Base-by-base conservation (phyloP, 371 early-diverging fungal species). In the Circinella minor region DNA sequence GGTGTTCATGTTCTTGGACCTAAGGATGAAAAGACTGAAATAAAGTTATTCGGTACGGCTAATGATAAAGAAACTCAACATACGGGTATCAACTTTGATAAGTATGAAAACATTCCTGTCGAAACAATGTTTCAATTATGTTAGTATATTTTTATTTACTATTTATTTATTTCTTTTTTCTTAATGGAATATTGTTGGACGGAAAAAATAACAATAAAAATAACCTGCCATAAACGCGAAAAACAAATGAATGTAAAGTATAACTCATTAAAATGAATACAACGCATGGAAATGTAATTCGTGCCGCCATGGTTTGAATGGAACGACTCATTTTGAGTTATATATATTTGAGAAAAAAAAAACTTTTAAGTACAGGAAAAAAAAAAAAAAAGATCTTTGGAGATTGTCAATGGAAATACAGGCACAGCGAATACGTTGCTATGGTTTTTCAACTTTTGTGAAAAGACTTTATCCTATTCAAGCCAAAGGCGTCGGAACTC, bases 31-130 rank as follows among this genome's bases (percentile, higher is more conserved):
- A 73, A 74, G n/a, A 49, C 81, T 7, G 84, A 86, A 66, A 37
- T 74, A 36, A 78, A 83, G 27, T 73, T 88, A 27, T 89, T 86
- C 66, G 79, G 96, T 20, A 74, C 76, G n/a, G 78, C 88, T 7
- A 88, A 91, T 34, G 91, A 92, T 55, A 79, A 79, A 60, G 92
- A 93, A 70, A 86, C 84, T 55, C 85, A 83, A 75, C 86, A 87
- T 77, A 90, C 94, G 34, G 98, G 98, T 18, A 97, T 98, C 82
- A 97, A 98, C 84, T 98, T 98, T 90, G 94, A 95, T 65, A 96
- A 95, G 74, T 98, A 98, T 81, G 94, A 96, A 65, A 93, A 96
- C 79, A 98, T 98, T 65, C 99, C 99, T 10, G 98, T 97, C 49
- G 96, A 97, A 65, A 93, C 92, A 27, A 27, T 27, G 27, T 27